Conservation (phyloP, 164 flowering plant genomes). For the Taxillus chinensis region DNA sequence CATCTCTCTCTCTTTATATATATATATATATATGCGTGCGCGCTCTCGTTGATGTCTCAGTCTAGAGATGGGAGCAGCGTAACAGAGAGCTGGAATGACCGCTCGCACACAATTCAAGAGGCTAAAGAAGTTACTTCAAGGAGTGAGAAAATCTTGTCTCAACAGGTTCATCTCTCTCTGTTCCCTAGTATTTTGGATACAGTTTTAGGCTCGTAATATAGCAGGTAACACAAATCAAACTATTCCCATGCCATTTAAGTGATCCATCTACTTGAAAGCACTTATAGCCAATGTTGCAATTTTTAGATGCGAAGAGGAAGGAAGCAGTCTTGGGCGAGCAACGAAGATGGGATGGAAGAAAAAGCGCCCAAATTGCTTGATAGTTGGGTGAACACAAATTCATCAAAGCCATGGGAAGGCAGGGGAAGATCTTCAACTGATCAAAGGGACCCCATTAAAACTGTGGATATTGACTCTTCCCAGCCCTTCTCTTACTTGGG, state of each 20-base stretch:
- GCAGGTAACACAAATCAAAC: no score
- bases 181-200: not conserved
- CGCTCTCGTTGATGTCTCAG: constrained; percentile 14
- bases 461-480: constrained; percentile 76
- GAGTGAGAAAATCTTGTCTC: no score
- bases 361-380: constrained; percentile 52
- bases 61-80: constrained; percentile 70
- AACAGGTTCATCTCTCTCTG: not conserved
- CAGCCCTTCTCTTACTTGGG: constrained; percentile 47
- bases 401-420: constrained; percentile 54
- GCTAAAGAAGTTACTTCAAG: constrained; percentile 47
- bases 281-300: no score
- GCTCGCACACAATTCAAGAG: constrained; percentile 65
- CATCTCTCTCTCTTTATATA: not conserved
- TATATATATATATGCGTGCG: no score
- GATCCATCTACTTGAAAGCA: no score
- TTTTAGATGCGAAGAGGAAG: constrained; percentile 48
- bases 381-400: constrained; percentile 48
- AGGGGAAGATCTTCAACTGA: constrained; percentile 78
- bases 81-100: constrained; percentile 67
- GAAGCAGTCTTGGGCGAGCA: constrained; percentile 34
- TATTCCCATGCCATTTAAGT: no score
- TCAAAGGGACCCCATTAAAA: constrained; percentile 53
- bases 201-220: no score
- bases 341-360: constrained; percentile 47